phyloP scores from a whole-genome alignment of 2,329 filamentous ascomycete genomes.

The Blastomyces gilchristii region DNA sequence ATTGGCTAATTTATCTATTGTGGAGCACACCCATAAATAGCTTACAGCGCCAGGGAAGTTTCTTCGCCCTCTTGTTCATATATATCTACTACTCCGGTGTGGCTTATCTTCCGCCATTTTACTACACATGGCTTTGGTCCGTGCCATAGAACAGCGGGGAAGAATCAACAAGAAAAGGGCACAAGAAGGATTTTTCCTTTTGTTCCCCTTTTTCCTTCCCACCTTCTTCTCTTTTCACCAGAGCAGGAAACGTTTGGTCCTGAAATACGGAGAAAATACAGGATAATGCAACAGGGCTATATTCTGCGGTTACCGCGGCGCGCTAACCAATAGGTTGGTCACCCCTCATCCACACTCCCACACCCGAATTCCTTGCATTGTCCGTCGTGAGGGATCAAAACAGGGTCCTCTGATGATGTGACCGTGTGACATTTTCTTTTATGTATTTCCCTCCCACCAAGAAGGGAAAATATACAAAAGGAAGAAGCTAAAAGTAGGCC shows the following conservation, averaged over 20 bases:
- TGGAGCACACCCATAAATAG: neutral
- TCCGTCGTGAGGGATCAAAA: too few species aligned
- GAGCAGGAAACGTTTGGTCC: neutral
- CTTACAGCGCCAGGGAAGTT: neutral
- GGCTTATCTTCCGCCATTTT: neutral
- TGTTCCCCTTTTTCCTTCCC: neutral
- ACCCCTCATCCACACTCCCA: neutral
- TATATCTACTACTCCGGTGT: neutral
- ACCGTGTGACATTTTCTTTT: too few species aligned
- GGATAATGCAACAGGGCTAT: neutral
- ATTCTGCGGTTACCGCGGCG: conserved; percentile 5
- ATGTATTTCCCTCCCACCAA: too few species aligned
- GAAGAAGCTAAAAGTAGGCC: too few species aligned
- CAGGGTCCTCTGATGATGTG: too few species aligned
- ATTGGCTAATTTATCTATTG: neutral
- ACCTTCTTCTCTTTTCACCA: neutral
- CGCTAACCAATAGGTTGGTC: neutral
- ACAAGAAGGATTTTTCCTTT: neutral
- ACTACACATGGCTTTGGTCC: neutral
- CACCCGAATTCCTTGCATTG: too few species aligned
- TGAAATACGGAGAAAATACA: neutral
- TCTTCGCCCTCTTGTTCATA: neutral
- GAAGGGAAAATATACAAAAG: too few species aligned
- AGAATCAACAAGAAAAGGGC: neutral
- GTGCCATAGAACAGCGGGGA: neutral